These are phyloP conservation scores for Globisporangium megalacanthum DNA, from an alignment of 352 stramenopile species.

Conservation along the genomic window DNA sequence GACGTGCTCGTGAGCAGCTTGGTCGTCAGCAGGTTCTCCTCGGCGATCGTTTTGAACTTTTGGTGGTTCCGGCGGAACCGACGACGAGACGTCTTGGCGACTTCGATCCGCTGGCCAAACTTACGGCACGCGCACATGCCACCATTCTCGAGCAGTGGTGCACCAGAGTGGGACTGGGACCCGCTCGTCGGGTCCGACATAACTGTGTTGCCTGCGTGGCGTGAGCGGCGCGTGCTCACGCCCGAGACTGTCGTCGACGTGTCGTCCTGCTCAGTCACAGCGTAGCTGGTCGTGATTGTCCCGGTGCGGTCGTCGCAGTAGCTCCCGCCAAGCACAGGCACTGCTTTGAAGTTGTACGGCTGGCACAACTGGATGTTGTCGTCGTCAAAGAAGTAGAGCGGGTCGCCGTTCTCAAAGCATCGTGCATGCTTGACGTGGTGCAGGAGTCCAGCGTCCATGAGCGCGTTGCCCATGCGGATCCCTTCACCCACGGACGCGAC, in stretches of 20 bases:
- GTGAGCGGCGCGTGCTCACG: not conserved
- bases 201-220: constrained; percentile 1
- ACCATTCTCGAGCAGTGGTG: constrained; percentile 17
- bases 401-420: constrained; percentile 22
- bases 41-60: constrained; percentile 12
- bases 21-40: constrained; percentile 14
- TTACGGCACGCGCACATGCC: constrained; percentile 47
- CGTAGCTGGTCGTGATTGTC: constrained; percentile 16
- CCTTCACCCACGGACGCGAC: constrained; percentile 26
- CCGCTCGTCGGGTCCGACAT: constrained; percentile 5
- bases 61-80: constrained; percentile 3
- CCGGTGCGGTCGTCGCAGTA: not conserved
- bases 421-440: constrained; percentile 40
- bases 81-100: constrained; percentile 5
- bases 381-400: constrained; percentile 22
- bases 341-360: constrained; percentile 3
- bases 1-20: constrained; percentile 5
- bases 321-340: constrained; percentile 4
- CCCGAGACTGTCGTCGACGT: not conserved
- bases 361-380: constrained; percentile 19
- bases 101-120: constrained; percentile 46
- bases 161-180: constrained; percentile 4
- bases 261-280: constrained; percentile 2
- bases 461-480: constrained; percentile 38
- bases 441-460: constrained; percentile 60